Percentiles rank a stretch among this genome's conserved stretches.
Conservation (phyloP, 2,329 filamentous ascomycete species). For the Chaetomiaceae sp. region DNA sequence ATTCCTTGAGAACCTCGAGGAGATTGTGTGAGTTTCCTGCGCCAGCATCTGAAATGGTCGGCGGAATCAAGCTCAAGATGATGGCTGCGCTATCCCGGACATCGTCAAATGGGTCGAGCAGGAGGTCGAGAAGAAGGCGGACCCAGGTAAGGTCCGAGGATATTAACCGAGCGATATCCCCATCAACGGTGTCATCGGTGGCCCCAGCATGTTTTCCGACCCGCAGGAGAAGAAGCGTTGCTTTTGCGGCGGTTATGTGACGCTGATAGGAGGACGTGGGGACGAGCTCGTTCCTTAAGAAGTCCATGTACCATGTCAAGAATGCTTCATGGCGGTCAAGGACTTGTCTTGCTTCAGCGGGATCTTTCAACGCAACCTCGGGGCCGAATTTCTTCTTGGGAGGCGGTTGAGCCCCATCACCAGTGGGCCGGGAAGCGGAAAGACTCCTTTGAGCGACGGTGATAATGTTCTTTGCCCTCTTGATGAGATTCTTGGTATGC, state of each 20-base stretch:
- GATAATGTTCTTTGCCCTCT: slow-evolving; percentile 65
- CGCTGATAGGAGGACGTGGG: slow-evolving; percentile 85
- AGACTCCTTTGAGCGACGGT: slow-evolving; percentile 48
- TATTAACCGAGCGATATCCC: slow-evolving; percentile 25
- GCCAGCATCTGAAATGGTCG: slow-evolving; percentile 28
- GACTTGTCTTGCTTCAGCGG: slow-evolving; percentile 28
- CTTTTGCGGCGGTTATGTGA: slow-evolving; percentile 75
- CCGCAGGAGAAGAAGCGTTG: slow-evolving; percentile 61
- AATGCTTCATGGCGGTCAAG: slow-evolving; percentile 57
- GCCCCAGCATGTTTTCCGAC: slow-evolving; percentile 53
- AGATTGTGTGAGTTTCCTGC: slow-evolving; percentile 17
- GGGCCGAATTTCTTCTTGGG: slow-evolving; percentile 24
- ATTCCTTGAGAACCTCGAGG: slow-evolving; percentile 38
- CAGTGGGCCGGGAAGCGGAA: slow-evolving; percentile 22
- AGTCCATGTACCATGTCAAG: slow-evolving; percentile 67
- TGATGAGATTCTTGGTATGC: slow-evolving; percentile 69
- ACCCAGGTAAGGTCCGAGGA: slow-evolving; percentile 46
- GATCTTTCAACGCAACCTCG: slow-evolving; percentile 19
- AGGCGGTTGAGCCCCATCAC: slow-evolving; percentile 27
- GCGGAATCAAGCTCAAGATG: slow-evolving; percentile 47
- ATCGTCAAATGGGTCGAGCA: slow-evolving; percentile 91
- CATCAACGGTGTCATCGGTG: slow-evolving; percentile 26
- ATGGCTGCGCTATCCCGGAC: slow-evolving; percentile 59
- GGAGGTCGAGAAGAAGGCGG: slow-evolving; percentile 67
- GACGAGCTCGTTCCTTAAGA: slow-evolving; percentile 68